phyloP scores from a whole-genome alignment of 2,329 filamentous ascomycete species.

The Xylaria sp. region DNA sequence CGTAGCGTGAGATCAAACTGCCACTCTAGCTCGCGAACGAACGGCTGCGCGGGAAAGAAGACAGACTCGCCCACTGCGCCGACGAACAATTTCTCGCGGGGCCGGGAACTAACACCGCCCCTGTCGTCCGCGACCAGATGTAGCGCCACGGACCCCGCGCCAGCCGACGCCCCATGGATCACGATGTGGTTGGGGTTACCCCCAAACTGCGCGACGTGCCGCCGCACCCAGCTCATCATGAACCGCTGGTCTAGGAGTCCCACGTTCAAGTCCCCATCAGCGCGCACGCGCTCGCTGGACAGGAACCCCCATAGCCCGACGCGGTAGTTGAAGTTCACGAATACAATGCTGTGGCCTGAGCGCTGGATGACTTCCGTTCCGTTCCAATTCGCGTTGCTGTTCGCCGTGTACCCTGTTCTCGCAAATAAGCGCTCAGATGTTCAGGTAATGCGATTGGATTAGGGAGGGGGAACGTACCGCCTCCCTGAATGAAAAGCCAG shows the following conservation, averaged over 20 bases:
- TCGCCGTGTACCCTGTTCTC: constrained; percentile 46
- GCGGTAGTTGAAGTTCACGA: constrained; percentile 68
- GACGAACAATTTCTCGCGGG: constrained; percentile 49
- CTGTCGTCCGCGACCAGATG: background rate
- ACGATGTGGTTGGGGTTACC: constrained; percentile 64
- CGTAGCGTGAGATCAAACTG: constrained; percentile 50
- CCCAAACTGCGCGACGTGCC: constrained; percentile 63
- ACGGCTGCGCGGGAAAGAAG: constrained; percentile 57
- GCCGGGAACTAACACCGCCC: too few species aligned
- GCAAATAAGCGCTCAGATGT: too few species aligned
- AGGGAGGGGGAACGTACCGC: constrained; percentile 26
- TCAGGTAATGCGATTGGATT: too few species aligned
- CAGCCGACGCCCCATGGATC: constrained; percentile 66
- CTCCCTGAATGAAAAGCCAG: constrained; percentile 57
- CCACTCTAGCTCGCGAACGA: constrained; percentile 52
- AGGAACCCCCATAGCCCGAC: constrained; percentile 69
- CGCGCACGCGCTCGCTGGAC: constrained; percentile 59
- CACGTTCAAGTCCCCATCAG: constrained; percentile 64
- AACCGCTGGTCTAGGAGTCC: constrained; percentile 69
- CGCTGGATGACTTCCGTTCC: constrained; percentile 52
- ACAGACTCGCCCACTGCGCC: constrained; percentile 54
- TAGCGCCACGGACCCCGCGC: constrained; percentile 60
- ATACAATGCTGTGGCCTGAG: constrained; percentile 54
- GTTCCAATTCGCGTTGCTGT: constrained; percentile 59
- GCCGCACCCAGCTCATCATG: constrained; percentile 64